Evolutionary conservation across 176 grass and related monocot species (phyloP).

Genomic region (Rhynchospora tenuis): DNA sequence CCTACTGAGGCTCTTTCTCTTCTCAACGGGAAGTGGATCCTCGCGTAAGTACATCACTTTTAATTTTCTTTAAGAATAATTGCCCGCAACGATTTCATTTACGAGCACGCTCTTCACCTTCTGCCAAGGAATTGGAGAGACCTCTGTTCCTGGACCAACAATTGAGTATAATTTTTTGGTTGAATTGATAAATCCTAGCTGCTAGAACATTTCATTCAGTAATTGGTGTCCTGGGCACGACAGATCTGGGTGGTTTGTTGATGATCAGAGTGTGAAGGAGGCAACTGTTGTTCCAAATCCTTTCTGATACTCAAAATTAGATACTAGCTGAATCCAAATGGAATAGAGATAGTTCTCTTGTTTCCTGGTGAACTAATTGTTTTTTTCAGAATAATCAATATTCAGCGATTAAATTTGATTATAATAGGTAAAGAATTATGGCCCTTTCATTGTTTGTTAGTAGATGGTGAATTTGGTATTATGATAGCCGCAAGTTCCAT

Average conservation of each 20-base stretch:
- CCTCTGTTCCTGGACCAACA: background rate
- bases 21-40: conserved; percentile 93
- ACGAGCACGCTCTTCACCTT: no score
- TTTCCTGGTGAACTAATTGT: background rate
- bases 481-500: background rate
- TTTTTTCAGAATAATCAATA: background rate
- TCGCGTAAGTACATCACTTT: conserved; percentile 44
- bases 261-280: background rate
- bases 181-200: background rate
- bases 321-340: background rate
- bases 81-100: no score
- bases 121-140: background rate
- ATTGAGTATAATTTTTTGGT: background rate
- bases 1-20: conserved; percentile 78
- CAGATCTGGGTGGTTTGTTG: background rate
- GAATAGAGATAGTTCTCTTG: background rate
- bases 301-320: background rate
- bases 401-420: background rate
- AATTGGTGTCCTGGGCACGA: background rate
- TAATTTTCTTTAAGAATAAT: background rate
- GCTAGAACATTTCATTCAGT: background rate
- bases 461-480: background rate
- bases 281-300: background rate
- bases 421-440: background rate
- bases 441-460: background rate